phyloP scores from a whole-genome alignment of 148 eudicot genomes.

The Fagopyrum tataricum region DNA sequence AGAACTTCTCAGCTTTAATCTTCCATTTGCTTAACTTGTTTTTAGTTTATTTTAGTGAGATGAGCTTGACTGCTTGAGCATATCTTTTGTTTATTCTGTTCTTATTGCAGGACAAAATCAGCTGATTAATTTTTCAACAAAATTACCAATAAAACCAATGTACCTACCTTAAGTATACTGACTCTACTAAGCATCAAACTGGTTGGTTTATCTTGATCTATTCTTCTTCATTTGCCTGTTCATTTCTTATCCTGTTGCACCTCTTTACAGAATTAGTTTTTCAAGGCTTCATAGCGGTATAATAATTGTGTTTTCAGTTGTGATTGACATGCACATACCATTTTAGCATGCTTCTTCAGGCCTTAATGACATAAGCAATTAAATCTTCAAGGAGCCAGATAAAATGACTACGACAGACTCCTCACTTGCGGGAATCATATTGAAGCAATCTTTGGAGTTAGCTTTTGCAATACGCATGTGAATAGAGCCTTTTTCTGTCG shows the following conservation, averaged over 20 bases:
- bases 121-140: background rate
- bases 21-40: background rate
- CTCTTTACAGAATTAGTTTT: too few species aligned
- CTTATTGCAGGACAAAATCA: background rate
- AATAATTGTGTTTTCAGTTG: too few species aligned
- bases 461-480: background rate
- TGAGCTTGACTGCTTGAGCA: conserved; percentile 8
- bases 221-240: too few species aligned
- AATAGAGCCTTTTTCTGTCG: background rate
- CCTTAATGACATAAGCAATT: background rate
- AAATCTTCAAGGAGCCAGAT: background rate
- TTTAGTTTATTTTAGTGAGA: background rate
- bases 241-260: too few species aligned
- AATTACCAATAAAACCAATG: background rate
- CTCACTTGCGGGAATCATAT: background rate
- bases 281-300: too few species aligned
- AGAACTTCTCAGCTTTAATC: background rate
- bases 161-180: background rate
- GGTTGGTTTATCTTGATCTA: background rate
- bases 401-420: background rate
- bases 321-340: too few species aligned
- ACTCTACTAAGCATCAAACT: background rate
- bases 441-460: background rate
- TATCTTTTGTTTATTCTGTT: background rate
- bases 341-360: too few species aligned